phyloP scores from a whole-genome alignment of 257 asterid species.

The Fraxinus cuspidata region DNA sequence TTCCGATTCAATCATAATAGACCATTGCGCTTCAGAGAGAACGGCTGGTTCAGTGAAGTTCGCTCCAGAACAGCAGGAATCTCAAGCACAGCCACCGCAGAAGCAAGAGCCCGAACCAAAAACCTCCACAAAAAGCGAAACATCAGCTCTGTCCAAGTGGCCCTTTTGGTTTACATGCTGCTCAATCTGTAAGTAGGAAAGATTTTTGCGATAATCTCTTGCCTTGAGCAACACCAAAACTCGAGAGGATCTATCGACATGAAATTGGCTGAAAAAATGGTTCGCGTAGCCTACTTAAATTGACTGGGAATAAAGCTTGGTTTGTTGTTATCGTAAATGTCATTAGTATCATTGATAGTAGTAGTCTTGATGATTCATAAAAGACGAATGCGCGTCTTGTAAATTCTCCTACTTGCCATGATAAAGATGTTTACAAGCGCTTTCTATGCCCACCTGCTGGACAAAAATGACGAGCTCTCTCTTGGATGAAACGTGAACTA shows the following conservation, averaged over 20 bases:
- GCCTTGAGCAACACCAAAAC: neutral
- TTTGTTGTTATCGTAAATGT: neutral
- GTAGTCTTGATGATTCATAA: neutral
- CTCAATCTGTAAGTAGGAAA: constrained; percentile 23
- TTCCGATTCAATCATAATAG: too few species aligned
- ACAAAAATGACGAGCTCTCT: neutral
- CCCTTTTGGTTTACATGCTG: constrained; percentile 38
- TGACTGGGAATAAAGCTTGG: neutral
- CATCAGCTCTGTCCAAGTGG: constrained; percentile 31
- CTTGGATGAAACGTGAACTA: neutral
- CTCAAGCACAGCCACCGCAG: constrained; percentile 10
- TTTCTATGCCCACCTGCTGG: neutral
- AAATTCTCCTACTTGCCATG: neutral
- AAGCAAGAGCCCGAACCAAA: constrained; percentile 12
- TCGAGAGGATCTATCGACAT: neutral
- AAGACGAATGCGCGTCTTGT: neutral
- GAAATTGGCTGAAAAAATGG: neutral
- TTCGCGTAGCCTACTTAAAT: neutral
- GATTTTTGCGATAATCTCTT: neutral
- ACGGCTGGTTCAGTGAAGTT: constrained; percentile 25
- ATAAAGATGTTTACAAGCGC: neutral
- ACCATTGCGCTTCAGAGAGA: constrained; percentile 21
- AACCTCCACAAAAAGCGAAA: constrained; percentile 24
- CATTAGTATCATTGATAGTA: neutral
- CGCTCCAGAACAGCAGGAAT: neutral